Evolutionary conservation across 371 early-diverging fungal species (phyloP), one percentile per base, ranked within the genome.

Genomic region (Mortierella sp.): DNA sequence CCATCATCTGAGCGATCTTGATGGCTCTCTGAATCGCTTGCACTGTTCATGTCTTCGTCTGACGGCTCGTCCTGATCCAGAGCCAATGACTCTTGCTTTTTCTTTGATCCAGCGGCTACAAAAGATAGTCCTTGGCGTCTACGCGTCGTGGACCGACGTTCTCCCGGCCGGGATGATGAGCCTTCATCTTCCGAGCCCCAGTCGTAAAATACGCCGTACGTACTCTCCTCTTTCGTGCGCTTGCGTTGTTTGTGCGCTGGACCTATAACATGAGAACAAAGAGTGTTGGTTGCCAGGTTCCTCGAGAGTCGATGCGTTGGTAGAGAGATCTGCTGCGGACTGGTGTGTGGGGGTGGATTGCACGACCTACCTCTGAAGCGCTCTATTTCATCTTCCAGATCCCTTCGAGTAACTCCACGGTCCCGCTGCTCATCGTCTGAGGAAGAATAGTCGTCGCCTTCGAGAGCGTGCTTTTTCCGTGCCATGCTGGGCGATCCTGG

Each of bases 331-430:
- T 7, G 14, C 39, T 39, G n/a, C n/a, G n/a, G n/a, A n/a, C n/a
- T n/a, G n/a, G n/a, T n/a, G n/a, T n/a, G n/a, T n/a, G n/a, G n/a
- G n/a, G n/a, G n/a, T n/a, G n/a, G n/a, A n/a, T n/a, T 25, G n/a
- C 22, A 39, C 10, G n/a, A 3, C 22, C 19, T 64, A 71, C 71
- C 71, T 60, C 56, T 65, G 49, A 71, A 71, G 39, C 55, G 60
- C 21, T 71, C 66, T 8, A 51, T 50, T 40, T 71, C 66, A 39
- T 60, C 66, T n/a, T 71, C 52, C 21, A 71, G 61, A 71, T 71
- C 71, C 24, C 61, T 44, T 6, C 54, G 50, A 7, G 71, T 51
- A 46, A 65, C 57, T 9, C 66, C 66, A n/a, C 66, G 49, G 24
- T 70, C 65, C 22, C 39, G 31, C 7, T 64, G 65, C 39, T 66